Conservation (phyloP, 139 green algal genomes). For the Pleodorina starrii region DNA sequence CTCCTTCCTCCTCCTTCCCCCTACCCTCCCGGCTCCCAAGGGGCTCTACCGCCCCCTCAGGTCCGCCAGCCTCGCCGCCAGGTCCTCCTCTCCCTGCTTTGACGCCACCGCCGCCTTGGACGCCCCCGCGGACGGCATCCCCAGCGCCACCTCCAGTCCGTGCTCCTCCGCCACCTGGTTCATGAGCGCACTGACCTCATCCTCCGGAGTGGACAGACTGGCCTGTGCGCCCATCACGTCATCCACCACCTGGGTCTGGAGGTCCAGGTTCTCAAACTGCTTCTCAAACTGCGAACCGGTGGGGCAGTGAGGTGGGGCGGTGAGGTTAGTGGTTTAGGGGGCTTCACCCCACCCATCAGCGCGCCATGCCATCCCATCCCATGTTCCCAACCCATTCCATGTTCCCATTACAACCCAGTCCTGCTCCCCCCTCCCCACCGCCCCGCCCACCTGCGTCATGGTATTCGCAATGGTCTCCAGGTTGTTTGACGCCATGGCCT, state of each 20-base stretch:
- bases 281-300: conserved; percentile 86
- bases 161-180: conserved; percentile 93
- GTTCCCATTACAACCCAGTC: too few relatives aligned
- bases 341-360: too few relatives aligned
- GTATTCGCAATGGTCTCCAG: conserved; percentile 91
- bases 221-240: conserved; percentile 92
- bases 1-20: too few relatives aligned
- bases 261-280: conserved; percentile 97
- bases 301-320: too few relatives aligned
- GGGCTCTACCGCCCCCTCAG: conserved; percentile 67
- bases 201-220: conserved; percentile 91
- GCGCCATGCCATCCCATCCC: too few relatives aligned
- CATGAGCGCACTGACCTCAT: conserved; percentile 94
- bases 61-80: conserved; percentile 83
- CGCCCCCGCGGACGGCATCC: conserved; percentile 73
- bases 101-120: conserved; percentile 40
- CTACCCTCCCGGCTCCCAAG: too few relatives aligned
- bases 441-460: conserved; percentile 80
- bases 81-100: conserved; percentile 72
- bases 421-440: too few relatives aligned
- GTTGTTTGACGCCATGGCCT: conserved; percentile 89
- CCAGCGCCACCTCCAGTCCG: conserved; percentile 82
- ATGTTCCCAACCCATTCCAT: too few relatives aligned
- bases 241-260: conserved; percentile 93
- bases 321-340: too few relatives aligned